These are phyloP conservation scores for Russula olivacea DNA, from an alignment of 768 basidiomycete genomes.

Conservation along the genomic window DNA sequence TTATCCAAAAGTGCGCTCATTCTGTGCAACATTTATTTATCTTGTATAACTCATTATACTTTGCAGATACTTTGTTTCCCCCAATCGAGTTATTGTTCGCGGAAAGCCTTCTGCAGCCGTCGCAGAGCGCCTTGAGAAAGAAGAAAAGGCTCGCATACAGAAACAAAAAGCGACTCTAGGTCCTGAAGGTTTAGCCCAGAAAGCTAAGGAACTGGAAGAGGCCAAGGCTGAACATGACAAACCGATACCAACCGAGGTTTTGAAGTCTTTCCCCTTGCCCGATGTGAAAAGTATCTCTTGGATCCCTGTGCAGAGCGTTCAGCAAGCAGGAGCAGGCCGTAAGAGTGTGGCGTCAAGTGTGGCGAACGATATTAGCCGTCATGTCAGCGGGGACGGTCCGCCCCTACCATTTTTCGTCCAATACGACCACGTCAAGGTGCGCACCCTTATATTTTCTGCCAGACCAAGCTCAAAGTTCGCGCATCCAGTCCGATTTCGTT, in stretches of 20 bases:
- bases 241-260: slow-evolving; percentile 73
- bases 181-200: slow-evolving; percentile 69
- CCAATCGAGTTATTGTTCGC: slow-evolving; percentile 64
- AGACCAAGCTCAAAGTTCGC: not conserved
- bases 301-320: slow-evolving; percentile 70
- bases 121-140: slow-evolving; percentile 70
- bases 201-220: slow-evolving; percentile 59
- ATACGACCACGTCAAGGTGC: slow-evolving; percentile 87
- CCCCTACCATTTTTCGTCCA: slow-evolving; percentile 83
- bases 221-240: slow-evolving; percentile 84
- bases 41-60: not conserved
- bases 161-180: slow-evolving; percentile 68
- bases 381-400: slow-evolving; percentile 62
- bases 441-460: slow-evolving; percentile 17
- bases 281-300: slow-evolving; percentile 87
- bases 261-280: slow-evolving; percentile 86
- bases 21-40: not conserved
- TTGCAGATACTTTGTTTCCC: slow-evolving; percentile 71
- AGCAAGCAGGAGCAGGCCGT: slow-evolving; percentile 54
- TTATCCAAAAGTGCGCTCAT: slow-evolving; percentile 63
- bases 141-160: slow-evolving; percentile 72
- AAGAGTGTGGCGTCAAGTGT: slow-evolving; percentile 30
- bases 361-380: slow-evolving; percentile 46
- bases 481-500: slow-evolving; percentile 84
- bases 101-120: slow-evolving; percentile 87